Percentiles rank a stretch among this genome's conserved stretches.
phyloP scores from a whole-genome alignment of 2,329 filamentous ascomycete species.

The Alternaria triticina region DNA sequence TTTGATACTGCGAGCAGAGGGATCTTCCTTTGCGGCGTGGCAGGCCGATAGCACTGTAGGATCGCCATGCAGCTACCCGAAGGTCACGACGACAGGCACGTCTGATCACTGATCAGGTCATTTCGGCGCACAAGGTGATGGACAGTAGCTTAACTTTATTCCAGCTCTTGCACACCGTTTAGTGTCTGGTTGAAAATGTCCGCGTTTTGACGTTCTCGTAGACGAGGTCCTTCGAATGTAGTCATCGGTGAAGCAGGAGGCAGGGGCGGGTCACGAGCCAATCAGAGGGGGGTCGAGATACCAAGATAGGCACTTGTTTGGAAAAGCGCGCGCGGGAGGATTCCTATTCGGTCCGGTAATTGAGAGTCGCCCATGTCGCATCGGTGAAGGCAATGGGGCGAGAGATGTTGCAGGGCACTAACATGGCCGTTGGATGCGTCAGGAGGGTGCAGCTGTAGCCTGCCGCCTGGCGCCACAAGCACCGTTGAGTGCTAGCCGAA shows the following conservation, averaged over 20 bases:
- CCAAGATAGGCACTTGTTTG: slow-evolving; percentile 2
- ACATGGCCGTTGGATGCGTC: slow-evolving; percentile 13
- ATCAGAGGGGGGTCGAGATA: slow-evolving; percentile 4
- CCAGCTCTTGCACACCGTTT: slow-evolving; percentile 5
- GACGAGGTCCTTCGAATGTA: slow-evolving; percentile 1
- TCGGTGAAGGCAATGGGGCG: slow-evolving; percentile 10
- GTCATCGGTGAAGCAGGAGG: slow-evolving; percentile 5
- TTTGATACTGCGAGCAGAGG: neutral
- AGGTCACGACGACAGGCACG: slow-evolving; percentile 6
- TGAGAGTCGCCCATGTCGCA: slow-evolving; percentile 4
- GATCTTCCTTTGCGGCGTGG: slow-evolving; percentile 4
- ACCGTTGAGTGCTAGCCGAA: slow-evolving; percentile 14
- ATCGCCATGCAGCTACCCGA: slow-evolving; percentile 10
- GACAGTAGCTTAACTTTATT: neutral
- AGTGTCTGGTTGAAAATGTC: neutral
- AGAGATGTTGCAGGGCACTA: slow-evolving; percentile 6
- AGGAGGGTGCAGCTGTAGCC: slow-evolving; percentile 10
- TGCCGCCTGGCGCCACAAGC: slow-evolving; percentile 7
- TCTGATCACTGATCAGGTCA: neutral
- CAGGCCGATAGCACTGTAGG: neutral
- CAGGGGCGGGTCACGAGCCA: slow-evolving; percentile 1
- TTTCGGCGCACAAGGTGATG: slow-evolving; percentile 4
- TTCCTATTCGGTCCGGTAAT: slow-evolving; percentile 10
- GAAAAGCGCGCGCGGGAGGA: slow-evolving; percentile 3
- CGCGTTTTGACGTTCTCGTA: slow-evolving; percentile 4